Base-by-base conservation (phyloP, 1,139 yeast species). In the Candida sp. region DNA sequence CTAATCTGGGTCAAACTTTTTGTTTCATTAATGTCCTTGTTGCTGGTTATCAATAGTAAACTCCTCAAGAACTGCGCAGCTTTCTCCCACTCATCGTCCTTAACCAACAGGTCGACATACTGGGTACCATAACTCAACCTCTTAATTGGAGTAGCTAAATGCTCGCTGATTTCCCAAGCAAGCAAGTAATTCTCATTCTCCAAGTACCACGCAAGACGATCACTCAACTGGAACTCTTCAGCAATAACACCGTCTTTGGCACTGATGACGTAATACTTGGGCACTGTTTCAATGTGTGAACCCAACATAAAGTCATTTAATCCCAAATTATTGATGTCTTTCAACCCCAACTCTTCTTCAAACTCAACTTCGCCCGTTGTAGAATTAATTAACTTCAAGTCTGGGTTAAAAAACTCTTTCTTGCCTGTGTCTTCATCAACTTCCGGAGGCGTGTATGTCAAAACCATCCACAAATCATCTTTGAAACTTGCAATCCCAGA, bases 161-260 rank as follows among this genome's bases (percentile, higher is more conserved):
- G 82, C 44, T 77, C 81, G 51, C 96, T 81, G 57, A 90, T 83
- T 44, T 78, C 80, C 96, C 97, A 92, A 0, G 97, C 97, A 44
- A 85, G 85, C 28, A 75, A 70, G 58, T 70, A 89, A 51, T 73
- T 66, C 3, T 78, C 78, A 37, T 74, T 81, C 1, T 82, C 83
- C 11, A 84, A 54, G 52, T 78, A 87, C 98, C 98, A 94, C 3
- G 83, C 73, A 42, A 88, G 77, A 53, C 87, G 81, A 62, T 93
- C 98, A 31, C 72, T 67, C 26, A 88, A 66, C 55, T 84, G 86
- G 28, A 88, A 75, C 57, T 88, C 92, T 58, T 85, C 81, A 0
- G 93, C 93, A 11, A 85, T 73, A 2, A 94, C 89, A 1, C 88
- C 93, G 69, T 92, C 98, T 49, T 83, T 83, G 0, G 97, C 91